These are phyloP conservation scores for Tetrahymena malaccensis DNA, from an alignment of 73 alveolate species.

Conservation along the genomic window DNA sequence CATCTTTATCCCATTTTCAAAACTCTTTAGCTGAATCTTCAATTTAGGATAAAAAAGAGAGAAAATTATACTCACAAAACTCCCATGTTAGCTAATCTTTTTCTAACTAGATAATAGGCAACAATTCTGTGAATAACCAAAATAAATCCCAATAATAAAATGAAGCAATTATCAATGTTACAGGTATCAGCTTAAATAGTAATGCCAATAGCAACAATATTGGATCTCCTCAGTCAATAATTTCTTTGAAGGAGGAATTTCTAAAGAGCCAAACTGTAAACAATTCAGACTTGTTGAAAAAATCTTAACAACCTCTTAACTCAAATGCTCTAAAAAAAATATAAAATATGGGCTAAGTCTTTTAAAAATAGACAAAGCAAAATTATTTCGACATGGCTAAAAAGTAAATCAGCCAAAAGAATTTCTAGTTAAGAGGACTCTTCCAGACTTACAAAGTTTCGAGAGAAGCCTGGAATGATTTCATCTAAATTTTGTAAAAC, in stretches of 20 bases:
- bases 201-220: background rate
- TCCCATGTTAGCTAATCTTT: background rate
- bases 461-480: background rate
- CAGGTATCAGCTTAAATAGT: background rate
- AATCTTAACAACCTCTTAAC: background rate
- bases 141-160: background rate
- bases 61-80: background rate
- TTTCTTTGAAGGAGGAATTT: background rate
- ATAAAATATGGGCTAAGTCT: background rate
- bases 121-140: background rate
- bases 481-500: background rate
- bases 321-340: background rate
- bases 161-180: background rate
- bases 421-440: background rate
- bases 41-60: background rate
- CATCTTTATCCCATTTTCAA: background rate
- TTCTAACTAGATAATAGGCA: background rate
- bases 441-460: background rate
- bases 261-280: background rate
- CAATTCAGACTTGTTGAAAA: background rate
- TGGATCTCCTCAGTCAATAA: background rate
- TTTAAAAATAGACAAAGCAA: background rate
- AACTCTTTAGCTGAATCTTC: background rate
- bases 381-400: background rate
- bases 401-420: background rate